Percentiles rank a stretch among this genome's conserved stretches.
Conservation (phyloP, 805 yeast genomes). For the Maudiozyma bulderi region DNA sequence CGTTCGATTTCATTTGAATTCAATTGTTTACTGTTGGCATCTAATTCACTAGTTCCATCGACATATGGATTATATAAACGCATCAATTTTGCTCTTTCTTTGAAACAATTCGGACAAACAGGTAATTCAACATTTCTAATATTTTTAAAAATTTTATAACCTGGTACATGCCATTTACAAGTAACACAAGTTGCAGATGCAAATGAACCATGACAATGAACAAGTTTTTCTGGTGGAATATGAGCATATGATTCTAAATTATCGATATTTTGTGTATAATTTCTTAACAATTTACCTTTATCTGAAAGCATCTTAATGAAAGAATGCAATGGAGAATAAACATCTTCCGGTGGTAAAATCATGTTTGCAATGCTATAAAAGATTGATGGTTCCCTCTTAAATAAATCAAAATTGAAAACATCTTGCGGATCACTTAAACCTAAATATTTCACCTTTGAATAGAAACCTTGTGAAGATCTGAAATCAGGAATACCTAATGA, state of each 20-base stretch:
- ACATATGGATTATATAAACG: slow-evolving; percentile 8
- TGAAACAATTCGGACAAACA: slow-evolving; percentile 56
- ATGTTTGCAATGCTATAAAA: slow-evolving; percentile 78
- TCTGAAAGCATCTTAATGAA: slow-evolving; percentile 67
- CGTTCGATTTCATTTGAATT: not conserved
- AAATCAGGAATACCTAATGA: slow-evolving; percentile 88
- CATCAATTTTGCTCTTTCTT: slow-evolving; percentile 32
- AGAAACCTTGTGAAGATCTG: slow-evolving; percentile 77
- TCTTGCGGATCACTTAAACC: slow-evolving; percentile 84
- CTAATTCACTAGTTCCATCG: not conserved
- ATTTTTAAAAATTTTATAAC: slow-evolving; percentile 51
- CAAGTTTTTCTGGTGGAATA: slow-evolving; percentile 49
- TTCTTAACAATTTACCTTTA: slow-evolving; percentile 65
- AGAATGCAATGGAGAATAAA: slow-evolving; percentile 69
- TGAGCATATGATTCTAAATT: slow-evolving; percentile 77
- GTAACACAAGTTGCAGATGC: slow-evolving; percentile 78
- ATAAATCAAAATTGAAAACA: slow-evolving; percentile 65
- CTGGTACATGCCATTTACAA: slow-evolving; percentile 58
- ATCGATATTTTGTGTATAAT: slow-evolving; percentile 87
- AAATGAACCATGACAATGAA: slow-evolving; percentile 90
- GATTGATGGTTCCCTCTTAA: slow-evolving; percentile 63
- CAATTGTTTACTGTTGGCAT: not conserved
- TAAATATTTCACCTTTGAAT: slow-evolving; percentile 53
- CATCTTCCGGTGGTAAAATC: slow-evolving; percentile 63
- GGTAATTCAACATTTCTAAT: slow-evolving; percentile 56